Percentiles rank a stretch among this genome's conserved stretches.
Evolutionary conservation across 805 yeast species (phyloP).

Genomic region (Candida schatavii): DNA sequence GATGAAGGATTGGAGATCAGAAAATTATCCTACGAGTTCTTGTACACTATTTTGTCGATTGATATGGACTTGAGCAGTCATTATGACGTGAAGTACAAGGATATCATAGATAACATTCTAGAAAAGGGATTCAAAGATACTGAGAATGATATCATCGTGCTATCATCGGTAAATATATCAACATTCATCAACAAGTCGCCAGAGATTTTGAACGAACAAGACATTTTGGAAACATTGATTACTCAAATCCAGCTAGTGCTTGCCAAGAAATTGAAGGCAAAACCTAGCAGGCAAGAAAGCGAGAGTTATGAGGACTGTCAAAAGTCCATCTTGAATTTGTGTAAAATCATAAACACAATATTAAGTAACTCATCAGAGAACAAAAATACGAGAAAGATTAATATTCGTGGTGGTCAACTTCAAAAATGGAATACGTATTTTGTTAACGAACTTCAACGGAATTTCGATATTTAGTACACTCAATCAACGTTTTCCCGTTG

Average conservation of each 20-base stretch:
- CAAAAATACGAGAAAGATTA: conserved; percentile 2
- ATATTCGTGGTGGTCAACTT: background rate
- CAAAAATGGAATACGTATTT: conserved; percentile 1
- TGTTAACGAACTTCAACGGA: background rate
- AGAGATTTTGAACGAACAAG: conserved; percentile 17
- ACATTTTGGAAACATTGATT: conserved; percentile 29
- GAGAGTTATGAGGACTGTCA: conserved; percentile 53
- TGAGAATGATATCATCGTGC: conserved; percentile 55
- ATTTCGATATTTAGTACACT: background rate
- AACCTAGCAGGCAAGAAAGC: conserved; percentile 65
- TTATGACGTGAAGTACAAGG: conserved; percentile 24
- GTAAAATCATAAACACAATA: conserved; percentile 19
- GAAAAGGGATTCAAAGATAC: conserved; percentile 56
- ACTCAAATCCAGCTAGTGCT: conserved; percentile 34
- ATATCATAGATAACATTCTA: conserved; percentile 42
- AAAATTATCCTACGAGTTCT: conserved; percentile 66
- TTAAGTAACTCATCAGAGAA: background rate
- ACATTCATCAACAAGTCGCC: conserved; percentile 36
- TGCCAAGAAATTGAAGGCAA: conserved; percentile 50
- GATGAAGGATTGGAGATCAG: conserved; percentile 77
- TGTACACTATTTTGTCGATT: conserved; percentile 50
- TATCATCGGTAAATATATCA: conserved; percentile 43
- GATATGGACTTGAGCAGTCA: conserved; percentile 15
- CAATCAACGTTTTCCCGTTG: background rate
- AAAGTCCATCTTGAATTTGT: conserved; percentile 28